These are phyloP conservation scores for Aureobasidium sp. DNA, from an alignment of 2,329 filamentous ascomycete species.

Conservation along the genomic window DNA sequence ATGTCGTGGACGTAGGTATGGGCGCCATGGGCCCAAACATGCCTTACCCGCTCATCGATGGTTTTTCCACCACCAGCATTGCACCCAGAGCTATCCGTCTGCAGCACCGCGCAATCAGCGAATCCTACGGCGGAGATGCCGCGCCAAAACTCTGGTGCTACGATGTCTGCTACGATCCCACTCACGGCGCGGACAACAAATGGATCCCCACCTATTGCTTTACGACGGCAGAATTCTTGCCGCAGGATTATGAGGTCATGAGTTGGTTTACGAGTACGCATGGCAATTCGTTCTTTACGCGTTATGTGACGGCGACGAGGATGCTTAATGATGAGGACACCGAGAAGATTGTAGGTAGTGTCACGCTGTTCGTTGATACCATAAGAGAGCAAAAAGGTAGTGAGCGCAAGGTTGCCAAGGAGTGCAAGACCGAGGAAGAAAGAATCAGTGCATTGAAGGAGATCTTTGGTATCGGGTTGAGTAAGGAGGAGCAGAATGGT, in stretches of 20 bases:
- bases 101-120: background rate
- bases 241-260: constrained; percentile 51
- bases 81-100: background rate
- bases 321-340: constrained; percentile 30
- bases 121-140: background rate
- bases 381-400: constrained; percentile 41
- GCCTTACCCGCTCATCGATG: background rate
- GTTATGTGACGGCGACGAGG: constrained; percentile 30
- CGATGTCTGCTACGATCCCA: constrained; percentile 45
- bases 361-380: constrained; percentile 37
- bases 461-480: constrained; percentile 39
- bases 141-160: constrained; percentile 49
- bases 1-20: constrained; percentile 17
- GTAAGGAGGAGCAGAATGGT: constrained; percentile 30
- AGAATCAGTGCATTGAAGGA: constrained; percentile 36
- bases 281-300: constrained; percentile 31
- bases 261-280: constrained; percentile 47
- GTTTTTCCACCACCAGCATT: background rate
- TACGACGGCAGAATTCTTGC: constrained; percentile 47
- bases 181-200: constrained; percentile 28
- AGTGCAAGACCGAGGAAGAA: constrained; percentile 37
- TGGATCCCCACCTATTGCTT: constrained; percentile 42
- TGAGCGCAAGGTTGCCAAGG: constrained; percentile 35
- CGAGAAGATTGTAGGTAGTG: constrained; percentile 31
- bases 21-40: background rate